Evolutionary conservation across 306 rosid species (phyloP), one percentile per base, ranked within the genome.

Genomic region (Urtica urens): DNA sequence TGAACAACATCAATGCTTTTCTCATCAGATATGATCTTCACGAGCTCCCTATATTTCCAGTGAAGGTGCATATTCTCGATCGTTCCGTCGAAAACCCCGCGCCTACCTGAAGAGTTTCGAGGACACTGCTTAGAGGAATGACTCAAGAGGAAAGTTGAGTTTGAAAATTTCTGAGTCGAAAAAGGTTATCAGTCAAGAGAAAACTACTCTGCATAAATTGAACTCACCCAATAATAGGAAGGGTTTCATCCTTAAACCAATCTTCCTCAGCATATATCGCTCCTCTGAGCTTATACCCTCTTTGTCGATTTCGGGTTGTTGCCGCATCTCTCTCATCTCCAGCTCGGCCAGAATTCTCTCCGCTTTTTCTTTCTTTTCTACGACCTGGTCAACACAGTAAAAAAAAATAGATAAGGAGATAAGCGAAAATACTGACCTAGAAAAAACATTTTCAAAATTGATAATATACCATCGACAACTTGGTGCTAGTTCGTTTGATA

Each of bases 61-160:
- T 88, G 97, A 53, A 88, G 97, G 63, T 88, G 95, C 97, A 88
- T 81, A 74, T 88, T 88, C 75, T 88, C 95, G 23, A 88, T 74
- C 3, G 97, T 88, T 63, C 97, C 95, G 73, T 66, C 95, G 66
- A 84, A 88, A 68, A 81, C 82, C 41, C 93, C 93, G 39, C 93
- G 72, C 55, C 86, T 72, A 63, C 94, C 94, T 82, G 82, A 57
- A 24, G 22, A 74, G 18, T 39, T 45, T 26, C 18, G 46, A 58
- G 59, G 62, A 62, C 21, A 57, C 48, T 28, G 33, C 6, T 56
- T 46, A 41, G 65, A 26, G 63, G 34, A 29, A 45, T 39, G 26
- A 23, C 24, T 12, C 22, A 54, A 31, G 38, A 51, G 28, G 7
- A 38, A 35, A 34, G 34, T 26, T 43, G 9, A 65, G 28, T 39